phyloP scores from a whole-genome alignment of 805 yeast species.

The Torulaspora maleeae region DNA sequence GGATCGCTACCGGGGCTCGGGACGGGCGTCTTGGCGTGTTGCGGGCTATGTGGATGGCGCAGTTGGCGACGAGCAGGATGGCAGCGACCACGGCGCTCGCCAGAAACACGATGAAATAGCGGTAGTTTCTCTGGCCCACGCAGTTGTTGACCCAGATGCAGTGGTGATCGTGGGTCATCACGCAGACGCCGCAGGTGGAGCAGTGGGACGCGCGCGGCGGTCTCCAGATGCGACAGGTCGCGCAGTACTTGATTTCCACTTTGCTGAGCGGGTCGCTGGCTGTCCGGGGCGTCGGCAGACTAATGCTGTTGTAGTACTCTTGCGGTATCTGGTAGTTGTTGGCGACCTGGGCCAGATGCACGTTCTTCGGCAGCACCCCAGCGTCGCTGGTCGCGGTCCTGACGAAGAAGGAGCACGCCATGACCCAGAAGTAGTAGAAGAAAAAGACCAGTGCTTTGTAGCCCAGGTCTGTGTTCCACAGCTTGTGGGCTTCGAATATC shows the following conservation, averaged over 20 bases:
- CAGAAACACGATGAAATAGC: constrained; percentile 53
- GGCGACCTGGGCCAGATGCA: constrained; percentile 47
- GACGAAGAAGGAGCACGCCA: constrained; percentile 46
- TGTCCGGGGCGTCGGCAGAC: constrained; percentile 42
- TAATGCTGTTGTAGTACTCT: constrained; percentile 50
- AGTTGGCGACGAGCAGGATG: constrained; percentile 23
- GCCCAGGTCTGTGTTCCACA: constrained; percentile 25
- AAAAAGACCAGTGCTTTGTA: constrained; percentile 41
- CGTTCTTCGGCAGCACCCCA: constrained; percentile 62
- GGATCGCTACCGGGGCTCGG: constrained; percentile 41
- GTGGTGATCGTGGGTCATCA: constrained; percentile 62
- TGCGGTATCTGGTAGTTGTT: constrained; percentile 43
- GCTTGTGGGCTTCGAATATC: constrained; percentile 39
- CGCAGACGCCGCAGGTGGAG: constrained; percentile 60
- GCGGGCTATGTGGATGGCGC: constrained; percentile 23
- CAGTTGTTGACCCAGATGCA: constrained; percentile 71
- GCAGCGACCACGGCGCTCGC: constrained; percentile 35
- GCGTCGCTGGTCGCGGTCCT: constrained; percentile 62
- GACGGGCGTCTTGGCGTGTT: constrained; percentile 7
- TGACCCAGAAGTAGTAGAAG: constrained; percentile 54
- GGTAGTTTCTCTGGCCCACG: constrained; percentile 67
- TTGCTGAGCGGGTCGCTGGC: constrained; percentile 23
- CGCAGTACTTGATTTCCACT: constrained; percentile 57
- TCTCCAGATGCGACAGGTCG: constrained; percentile 67
- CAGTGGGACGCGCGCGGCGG: constrained; percentile 77